Evolutionary conservation across 2,329 filamentous ascomycete species (phyloP).

Genomic region (Stagonosporopsis chrysanthemi): DNA sequence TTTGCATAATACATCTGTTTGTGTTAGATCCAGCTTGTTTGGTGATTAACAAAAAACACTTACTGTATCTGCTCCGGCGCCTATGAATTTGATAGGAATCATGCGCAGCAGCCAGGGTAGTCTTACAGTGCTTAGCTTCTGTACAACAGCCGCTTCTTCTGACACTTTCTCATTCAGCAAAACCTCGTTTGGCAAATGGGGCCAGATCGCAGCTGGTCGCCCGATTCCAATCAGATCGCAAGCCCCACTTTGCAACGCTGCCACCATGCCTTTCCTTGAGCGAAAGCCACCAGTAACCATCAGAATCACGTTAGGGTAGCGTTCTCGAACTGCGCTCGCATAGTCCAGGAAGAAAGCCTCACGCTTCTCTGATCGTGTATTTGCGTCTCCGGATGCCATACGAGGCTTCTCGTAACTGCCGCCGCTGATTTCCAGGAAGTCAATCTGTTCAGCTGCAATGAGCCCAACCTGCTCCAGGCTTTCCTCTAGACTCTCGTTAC

Average conservation of each 20-base stretch:
- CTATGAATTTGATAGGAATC: conserved; percentile 9
- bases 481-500: conserved; percentile 53
- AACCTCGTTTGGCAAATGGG: conserved; percentile 8
- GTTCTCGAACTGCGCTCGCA: conserved; percentile 57
- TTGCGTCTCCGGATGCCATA: conserved; percentile 17
- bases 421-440: conserved; percentile 74
- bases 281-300: conserved; percentile 68
- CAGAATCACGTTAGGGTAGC: conserved; percentile 45
- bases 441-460: conserved; percentile 60
- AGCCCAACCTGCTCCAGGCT: conserved; percentile 65
- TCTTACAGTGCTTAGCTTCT: neutral
- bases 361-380: conserved; percentile 58
- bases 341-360: conserved; percentile 76
- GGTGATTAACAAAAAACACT: neutral
- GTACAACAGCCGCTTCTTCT: neutral
- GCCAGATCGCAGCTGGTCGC: conserved; percentile 21
- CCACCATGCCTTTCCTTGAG: conserved; percentile 63
- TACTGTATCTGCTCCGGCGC: conserved; percentile 6
- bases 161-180: conserved; percentile 4
- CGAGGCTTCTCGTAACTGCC: conserved; percentile 52
- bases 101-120: conserved; percentile 2
- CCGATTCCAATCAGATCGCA: conserved; percentile 29
- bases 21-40: neutral
- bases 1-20: conserved; percentile 8
- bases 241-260: conserved; percentile 55